Evolutionary conservation across 768 basidiomycete genomes (phyloP).

Genomic region (Cystofilobasidium capitatum): DNA sequence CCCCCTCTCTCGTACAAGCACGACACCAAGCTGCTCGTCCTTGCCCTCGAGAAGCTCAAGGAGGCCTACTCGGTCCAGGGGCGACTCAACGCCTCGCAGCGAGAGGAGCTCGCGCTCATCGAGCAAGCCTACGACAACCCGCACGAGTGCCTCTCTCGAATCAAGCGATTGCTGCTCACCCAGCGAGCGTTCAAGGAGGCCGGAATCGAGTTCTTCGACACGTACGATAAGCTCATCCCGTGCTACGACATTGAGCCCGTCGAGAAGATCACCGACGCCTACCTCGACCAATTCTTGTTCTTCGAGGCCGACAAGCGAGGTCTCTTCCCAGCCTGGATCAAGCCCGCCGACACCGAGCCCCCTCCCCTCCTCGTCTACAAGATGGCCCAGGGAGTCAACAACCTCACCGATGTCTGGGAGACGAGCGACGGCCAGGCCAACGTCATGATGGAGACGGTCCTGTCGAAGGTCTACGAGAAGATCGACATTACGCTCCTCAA

Average conservation of each 20-base stretch:
- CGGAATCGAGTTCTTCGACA: conserved; percentile 70
- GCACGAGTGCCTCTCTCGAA: conserved; percentile 96
- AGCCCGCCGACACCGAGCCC: conserved; percentile 93
- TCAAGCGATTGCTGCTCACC: conserved; percentile 91
- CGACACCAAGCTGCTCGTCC: conserved; percentile 91
- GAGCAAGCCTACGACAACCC: conserved; percentile 98
- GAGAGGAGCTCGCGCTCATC: conserved; percentile 93
- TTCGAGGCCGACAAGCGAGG: conserved; percentile 99
- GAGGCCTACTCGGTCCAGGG: conserved; percentile 98
- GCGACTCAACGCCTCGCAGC: conserved; percentile 92
- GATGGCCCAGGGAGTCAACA: conserved; percentile 89
- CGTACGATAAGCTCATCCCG: conserved; percentile 94
- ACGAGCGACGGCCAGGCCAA: conserved; percentile 95
- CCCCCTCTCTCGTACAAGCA: conserved; percentile 99
- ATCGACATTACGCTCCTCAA: conserved; percentile 93
- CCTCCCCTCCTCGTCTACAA: conserved; percentile 96
- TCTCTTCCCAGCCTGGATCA: conserved; percentile 97
- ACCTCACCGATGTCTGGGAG: conserved; percentile 96
- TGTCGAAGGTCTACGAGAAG: conserved; percentile 98
- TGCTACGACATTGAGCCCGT: conserved; percentile 99
- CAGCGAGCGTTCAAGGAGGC: conserved; percentile 98
- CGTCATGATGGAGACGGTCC: conserved; percentile 96
- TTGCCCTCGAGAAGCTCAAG: conserved; percentile 95
- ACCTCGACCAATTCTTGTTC: conserved; percentile 87
- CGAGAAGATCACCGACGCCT: conserved; percentile 97